Evolutionary conservation across 2,329 filamentous ascomycete genomes (phyloP), one percentile per base, ranked within the genome.

Genomic region (Rutstroemia sp.): DNA sequence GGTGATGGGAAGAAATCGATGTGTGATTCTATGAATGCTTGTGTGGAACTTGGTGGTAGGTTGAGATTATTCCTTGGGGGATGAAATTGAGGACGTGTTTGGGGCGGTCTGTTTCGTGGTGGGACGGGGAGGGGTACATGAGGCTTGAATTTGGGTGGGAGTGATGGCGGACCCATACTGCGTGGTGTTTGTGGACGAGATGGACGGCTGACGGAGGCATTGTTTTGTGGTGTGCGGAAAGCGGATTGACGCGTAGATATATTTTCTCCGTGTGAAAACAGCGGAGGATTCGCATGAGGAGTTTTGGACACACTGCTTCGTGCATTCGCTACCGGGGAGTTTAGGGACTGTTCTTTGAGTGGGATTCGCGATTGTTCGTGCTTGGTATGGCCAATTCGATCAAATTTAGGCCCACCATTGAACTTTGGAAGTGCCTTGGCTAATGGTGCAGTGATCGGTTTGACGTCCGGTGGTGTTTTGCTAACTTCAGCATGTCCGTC

Each of bases 1-100:
- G 78, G 73, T n/a, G 75, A 78, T 0, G 79, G 79, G 46, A 82
- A 78, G 58, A 82, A 75, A 54, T 81, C 78, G 7, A 78, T 63
- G 57, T 79, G 72, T 42, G 66, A 63, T 30, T 73, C 68, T 8
- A 82, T 68, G n/a, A 82, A 80, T 8, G 74, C 70, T 58, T 82
- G 80, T 0, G 79, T 82, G 60, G 76, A 78, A 27, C 69, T 67
- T 6, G 72, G 72, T 17, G 62, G 68, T 1, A 61, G 47, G 34
- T 44, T 51, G n/a, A 10, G 39, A 47, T 30, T 12, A 39, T 36
- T 52, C 36, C 19, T 38, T 48, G 3, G 14, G 39, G 48, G 44
- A 17, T 19, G 27, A 9, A 53, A 19, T 46, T 19, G 16, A 19
- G 39, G 16, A 19, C 17, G 27, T 27, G 12, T 5, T 48, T 25